Base-by-base conservation (phyloP, 108 stramenopile species). In the Stephanodiscus triporus region DNA sequence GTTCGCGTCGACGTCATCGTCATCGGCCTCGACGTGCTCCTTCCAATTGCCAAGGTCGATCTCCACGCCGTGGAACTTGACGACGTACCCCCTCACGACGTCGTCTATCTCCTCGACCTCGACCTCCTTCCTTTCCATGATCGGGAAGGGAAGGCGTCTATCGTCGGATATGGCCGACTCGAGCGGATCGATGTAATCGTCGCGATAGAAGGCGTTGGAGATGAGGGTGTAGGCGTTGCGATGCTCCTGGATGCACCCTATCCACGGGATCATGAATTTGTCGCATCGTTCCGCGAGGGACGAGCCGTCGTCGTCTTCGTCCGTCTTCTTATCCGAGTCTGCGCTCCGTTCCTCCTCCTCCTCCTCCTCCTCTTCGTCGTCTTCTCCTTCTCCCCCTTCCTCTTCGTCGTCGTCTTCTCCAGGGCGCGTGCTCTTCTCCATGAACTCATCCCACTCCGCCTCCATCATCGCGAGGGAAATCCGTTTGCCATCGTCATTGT, bases 221-320 rank as follows among this genome's bases (percentile, higher is more conserved):
- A 87, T 86, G 53, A 88, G 77, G 22, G 67, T 78, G 71, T 89
- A 90, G 37, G 87, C 69, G 73, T 89, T 87, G 34, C 92, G 86
- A 76, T 82, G 81, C 22, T 80, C 56, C 19, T 86, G 78, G 49
- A 87, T 86, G 68, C 92, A 90, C 20, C 77, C 72, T 49, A 89
- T 85, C 88, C 86, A 90, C n/a, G 89, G 92, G 26, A 88, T 72
- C 89, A 88, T 86, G 69, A 83, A 86, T 45, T 80, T 81, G 70
- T 90, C 83, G 59, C 88, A 90, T 68, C 76, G 63, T 49, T 84
- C 85, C 42, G 64, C 86, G 51, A 73, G 70, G 10, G 74, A 69
- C 11, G 65, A 58, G 56, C 13, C 34, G 16, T 17, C 32, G 20
- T 53, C 37, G 47, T 70, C 66, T 0, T 83, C 78, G n/a, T 73